Percentiles rank a stretch among this genome's conserved stretches.
These are phyloP conservation scores for Candida loeiensis DNA, from an alignment of 805 yeast genomes.

Conservation along the genomic window DNA sequence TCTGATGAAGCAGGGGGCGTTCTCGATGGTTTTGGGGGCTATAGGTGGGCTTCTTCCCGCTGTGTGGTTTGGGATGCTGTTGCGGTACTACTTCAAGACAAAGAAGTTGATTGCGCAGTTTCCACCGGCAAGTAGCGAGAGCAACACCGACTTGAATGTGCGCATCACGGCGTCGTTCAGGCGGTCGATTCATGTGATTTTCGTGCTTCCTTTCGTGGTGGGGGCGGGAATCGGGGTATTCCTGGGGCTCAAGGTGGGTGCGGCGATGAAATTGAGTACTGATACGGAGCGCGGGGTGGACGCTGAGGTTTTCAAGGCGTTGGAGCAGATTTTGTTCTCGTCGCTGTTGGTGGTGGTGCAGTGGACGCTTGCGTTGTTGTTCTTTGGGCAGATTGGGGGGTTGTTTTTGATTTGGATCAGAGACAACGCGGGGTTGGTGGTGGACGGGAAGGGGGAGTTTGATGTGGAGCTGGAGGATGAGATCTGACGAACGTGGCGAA, in stretches of 20 bases:
- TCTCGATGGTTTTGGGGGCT: background rate
- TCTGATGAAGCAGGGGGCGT: background rate
- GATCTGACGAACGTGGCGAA: background rate
- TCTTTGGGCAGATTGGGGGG: conserved; percentile 13
- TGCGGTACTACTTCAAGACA: conserved; percentile 25
- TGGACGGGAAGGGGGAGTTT: conserved; percentile 19
- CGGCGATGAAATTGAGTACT: background rate
- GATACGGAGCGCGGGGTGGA: background rate
- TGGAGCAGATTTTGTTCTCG: background rate
- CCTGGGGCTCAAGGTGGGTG: background rate
- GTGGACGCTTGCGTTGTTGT: conserved; percentile 13
- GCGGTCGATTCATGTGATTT: conserved; percentile 23
- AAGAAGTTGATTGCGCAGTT: conserved; percentile 23
- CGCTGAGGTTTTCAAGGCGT: background rate
- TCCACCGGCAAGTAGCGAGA: conserved; percentile 22
- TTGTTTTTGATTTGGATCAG: conserved; percentile 29
- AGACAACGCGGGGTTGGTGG: conserved; percentile 26
- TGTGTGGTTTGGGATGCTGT: conserved; percentile 15
- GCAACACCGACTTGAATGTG: conserved; percentile 12
- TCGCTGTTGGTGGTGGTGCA: background rate
- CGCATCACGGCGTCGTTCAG: conserved; percentile 21
- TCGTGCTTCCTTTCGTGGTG: conserved; percentile 22
- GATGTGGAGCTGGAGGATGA: conserved; percentile 18
- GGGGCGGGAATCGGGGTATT: background rate
- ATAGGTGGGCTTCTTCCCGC: background rate